Percentiles rank a stretch among this genome's conserved stretches.
These are phyloP conservation scores for Metschnikowia vanudenii DNA, from an alignment of 805 yeast species.

Conservation along the genomic window DNA sequence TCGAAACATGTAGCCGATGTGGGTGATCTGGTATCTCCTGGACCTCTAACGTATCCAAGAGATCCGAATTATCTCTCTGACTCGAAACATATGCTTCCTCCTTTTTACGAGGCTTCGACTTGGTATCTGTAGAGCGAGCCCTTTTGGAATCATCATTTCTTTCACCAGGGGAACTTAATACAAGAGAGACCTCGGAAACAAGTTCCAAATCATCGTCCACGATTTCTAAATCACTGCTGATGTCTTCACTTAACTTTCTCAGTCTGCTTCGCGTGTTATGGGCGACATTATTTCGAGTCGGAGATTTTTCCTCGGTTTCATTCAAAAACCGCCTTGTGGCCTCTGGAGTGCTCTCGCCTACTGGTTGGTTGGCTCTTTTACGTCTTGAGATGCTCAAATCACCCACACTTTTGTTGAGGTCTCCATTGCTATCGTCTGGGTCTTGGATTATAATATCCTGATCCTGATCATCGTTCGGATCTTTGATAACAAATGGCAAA, in stretches of 20 bases:
- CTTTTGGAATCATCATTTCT: neutral
- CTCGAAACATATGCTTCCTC: neutral
- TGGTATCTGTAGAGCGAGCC: neutral
- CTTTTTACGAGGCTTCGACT: neutral
- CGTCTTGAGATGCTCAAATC: slow-evolving; percentile 16
- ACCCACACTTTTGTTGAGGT: slow-evolving; percentile 20
- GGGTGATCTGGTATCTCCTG: neutral
- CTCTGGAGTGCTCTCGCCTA: slow-evolving; percentile 9
- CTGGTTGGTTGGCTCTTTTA: neutral
- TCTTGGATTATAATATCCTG: slow-evolving; percentile 9
- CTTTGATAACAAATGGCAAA: slow-evolving; percentile 18
- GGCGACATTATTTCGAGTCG: neutral
- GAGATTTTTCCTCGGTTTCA: slow-evolving; percentile 6
- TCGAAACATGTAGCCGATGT: neutral
- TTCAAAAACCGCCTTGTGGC: slow-evolving; percentile 13
- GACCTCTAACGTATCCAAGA: neutral
- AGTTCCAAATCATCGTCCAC: slow-evolving; percentile 13
- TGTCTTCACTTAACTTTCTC: neutral
- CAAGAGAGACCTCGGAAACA: slow-evolving; percentile 10
- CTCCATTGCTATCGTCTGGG: slow-evolving; percentile 17
- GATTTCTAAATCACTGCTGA: slow-evolving; percentile 12
- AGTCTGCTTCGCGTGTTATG: neutral
- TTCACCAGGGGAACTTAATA: slow-evolving; percentile 5
- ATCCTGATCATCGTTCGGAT: slow-evolving; percentile 13
- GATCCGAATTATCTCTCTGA: neutral